Base-by-base conservation (phyloP, 2,329 filamentous ascomycete genomes). In the Fusarium clavum region DNA sequence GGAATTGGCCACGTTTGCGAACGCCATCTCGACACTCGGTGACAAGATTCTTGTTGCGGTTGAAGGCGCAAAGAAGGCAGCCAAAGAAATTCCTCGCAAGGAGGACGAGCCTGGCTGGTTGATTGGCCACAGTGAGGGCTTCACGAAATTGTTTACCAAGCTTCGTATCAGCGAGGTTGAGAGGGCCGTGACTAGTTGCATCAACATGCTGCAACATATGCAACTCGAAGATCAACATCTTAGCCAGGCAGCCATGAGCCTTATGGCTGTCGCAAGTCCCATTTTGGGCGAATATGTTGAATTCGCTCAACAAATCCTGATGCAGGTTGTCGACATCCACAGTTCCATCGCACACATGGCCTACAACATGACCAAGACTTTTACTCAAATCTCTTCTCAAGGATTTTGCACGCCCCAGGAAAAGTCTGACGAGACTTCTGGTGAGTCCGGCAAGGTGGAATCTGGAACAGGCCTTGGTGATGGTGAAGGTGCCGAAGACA, bases 331-430 rank as follows among this genome's bases (percentile, higher is more conserved):
- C 2, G 81, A 84, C 3, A 82, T 94, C 10, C 93, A 98, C 76
- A 83, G 86, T 12, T 86, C 92, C 14, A 90, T 90, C 3, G 91
- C 90, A 73, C 91, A 92, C 72, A 87, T 97, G 77, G 89, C 92
- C 1, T 91, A 92, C 77, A 87, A 91, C 16, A 86, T 99, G 46
- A 88, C 90, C 34, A 93, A 91, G 52, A 88, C 90, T 0, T 97
- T 98, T 78, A 87, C 88, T 2, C 90, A 94, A 62, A 87, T 99
- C 52, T 90, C 92, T 2, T 87, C 89, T 1, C 90, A 97, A 77
- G 96, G 96, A 3, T 98, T 98, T 84, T 99, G 96, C 77, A 93
- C 91, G 22, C 96, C 96, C 1, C 86, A 92, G 24, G 94, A 98
- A 74, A 91, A 94, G 73, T 90, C 89, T 1, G 88, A 93, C 43